Evolutionary conservation across 371 early-diverging fungal species (phyloP).

Genomic region (Furculomyces boomerangus): DNA sequence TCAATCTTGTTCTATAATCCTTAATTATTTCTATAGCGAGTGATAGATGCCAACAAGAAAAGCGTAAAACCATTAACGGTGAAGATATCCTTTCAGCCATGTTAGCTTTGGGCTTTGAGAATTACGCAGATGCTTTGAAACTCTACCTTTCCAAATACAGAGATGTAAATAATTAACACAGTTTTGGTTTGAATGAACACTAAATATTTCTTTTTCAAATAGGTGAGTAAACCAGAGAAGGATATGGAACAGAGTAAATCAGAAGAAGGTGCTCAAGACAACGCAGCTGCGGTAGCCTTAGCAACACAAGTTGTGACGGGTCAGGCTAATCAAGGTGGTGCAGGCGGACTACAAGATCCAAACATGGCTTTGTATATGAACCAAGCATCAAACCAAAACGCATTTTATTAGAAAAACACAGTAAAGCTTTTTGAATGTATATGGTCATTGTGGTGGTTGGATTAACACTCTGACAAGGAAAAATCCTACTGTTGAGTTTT

Average conservation of each 20-base stretch:
- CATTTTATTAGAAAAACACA: background rate
- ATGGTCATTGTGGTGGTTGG: too few species aligned
- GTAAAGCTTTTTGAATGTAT: background rate
- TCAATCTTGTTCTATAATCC: background rate
- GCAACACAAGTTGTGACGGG: background rate
- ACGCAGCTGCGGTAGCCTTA: background rate
- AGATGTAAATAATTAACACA: slow-evolving; percentile 25
- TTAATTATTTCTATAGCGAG: slow-evolving; percentile 32
- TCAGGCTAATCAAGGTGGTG: background rate
- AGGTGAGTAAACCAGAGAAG: slow-evolving; percentile 1
- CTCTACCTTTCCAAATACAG: slow-evolving; percentile 83
- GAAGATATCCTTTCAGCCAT: slow-evolving; percentile 99
- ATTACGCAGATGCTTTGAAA: slow-evolving; percentile 89
- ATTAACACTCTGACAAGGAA: too few species aligned
- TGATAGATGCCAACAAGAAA: slow-evolving; percentile 89
- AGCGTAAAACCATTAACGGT: slow-evolving; percentile 98
- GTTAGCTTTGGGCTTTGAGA: slow-evolving; percentile 96
- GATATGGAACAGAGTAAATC: background rate
- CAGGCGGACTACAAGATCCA: background rate
- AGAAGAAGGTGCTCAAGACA: background rate
- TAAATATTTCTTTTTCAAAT: background rate
- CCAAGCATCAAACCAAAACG: background rate
- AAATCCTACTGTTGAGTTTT: too few species aligned
- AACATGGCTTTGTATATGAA: slow-evolving; percentile 3
- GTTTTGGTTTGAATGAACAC: background rate